Base-by-base conservation (phyloP, 2,329 filamentous ascomycete genomes). In the Aspergillus costaricaensis region DNA sequence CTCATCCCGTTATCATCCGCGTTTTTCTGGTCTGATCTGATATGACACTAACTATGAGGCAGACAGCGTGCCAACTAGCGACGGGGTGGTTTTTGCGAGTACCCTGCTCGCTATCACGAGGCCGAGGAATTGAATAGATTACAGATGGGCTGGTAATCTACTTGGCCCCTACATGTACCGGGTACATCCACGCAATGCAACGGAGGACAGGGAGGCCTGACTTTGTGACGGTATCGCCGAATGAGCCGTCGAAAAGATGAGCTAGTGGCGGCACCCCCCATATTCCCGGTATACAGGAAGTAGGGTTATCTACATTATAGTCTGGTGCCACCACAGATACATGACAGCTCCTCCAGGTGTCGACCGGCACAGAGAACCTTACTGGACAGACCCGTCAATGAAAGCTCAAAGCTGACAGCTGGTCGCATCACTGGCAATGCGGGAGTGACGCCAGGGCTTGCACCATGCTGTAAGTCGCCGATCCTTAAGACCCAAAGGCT, bases 401-500 rank as follows among this genome's bases (percentile, higher is more conserved):
- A 57, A 59, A 54, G 36, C 43, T n/a, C 39, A 39, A 17, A 15
- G 38, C 21, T 48, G 47, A 32, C 43, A 52, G 58, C 57, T 58
- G 55, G 59, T 47, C 49, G 41, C 59, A 58, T 54, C 47, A 41
- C 36, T 50, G 32, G 30, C 19, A 27, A 47, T 62, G 60, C 60
- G 60, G 54, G 51, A 50, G n/a, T 52, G 55, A 59, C 55, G 39
- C 62, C 60, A 55, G 55, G 47, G 38, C 48, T 62, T 49, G 47
- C 23, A 52, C 36, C 55, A 38, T 56, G 47, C 38, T 58, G 51
- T 47, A n/a, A 25, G 43, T 51, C 41, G 57, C 51, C 51, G 57
- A 55, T 59, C 57, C 44, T 49, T 23, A 30, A 23, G 44, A 23
- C 44, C 44, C 44, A 49, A 49, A 27, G n/a, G 15, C 32, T 36